Base-by-base conservation (phyloP, 1,139 yeast species). In the Candida smagusa region DNA sequence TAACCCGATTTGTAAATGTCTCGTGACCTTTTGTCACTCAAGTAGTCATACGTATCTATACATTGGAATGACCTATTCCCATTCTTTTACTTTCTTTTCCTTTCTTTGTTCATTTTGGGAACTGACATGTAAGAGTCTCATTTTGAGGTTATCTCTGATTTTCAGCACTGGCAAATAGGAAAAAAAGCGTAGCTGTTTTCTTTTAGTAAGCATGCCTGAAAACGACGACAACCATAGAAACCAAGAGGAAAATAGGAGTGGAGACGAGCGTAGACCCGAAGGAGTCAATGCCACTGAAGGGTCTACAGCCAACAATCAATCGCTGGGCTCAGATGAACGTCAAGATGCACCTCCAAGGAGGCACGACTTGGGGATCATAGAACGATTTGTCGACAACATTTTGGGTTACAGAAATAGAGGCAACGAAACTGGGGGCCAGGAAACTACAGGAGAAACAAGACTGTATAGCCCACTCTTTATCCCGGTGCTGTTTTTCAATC, bases 331-430 rank as follows among this genome's bases (percentile, higher is more conserved):
- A 27, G 13, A 27, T 5, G 13, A 24, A 11, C 27, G 27, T 6
- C 27, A 12, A 16, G 19, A 27, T 8, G 13, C 29, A 11, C 29
- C 29, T 12, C 9, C 9, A n/a, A 13, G 39, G 28, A 29, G 45
- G 12, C 28, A 40, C 12, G 48, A 44, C 22, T 31, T 37, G 12
- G 50, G 51, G 6, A 38, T 48, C 3, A 45, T 48, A 30, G 52
- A 47, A 22, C 37, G 52, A 4, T 47, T 48, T 33, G 47, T 47
- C 41, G 52, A 48, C 36, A 45, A 43, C 29, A 40, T 48, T 28
- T 40, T 45, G 27, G 47, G 49, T 3, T 35, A 45, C 6, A 26
- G 41, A 33, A 30, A 33, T 4, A 22, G 25, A 23, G 16, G 9
- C 12, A 13, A 21, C 5, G 11, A 11, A 6, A 19, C 23, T 6